Conservation (phyloP, 2,329 filamentous ascomycete genomes). For the Colletotrichum filicis region DNA sequence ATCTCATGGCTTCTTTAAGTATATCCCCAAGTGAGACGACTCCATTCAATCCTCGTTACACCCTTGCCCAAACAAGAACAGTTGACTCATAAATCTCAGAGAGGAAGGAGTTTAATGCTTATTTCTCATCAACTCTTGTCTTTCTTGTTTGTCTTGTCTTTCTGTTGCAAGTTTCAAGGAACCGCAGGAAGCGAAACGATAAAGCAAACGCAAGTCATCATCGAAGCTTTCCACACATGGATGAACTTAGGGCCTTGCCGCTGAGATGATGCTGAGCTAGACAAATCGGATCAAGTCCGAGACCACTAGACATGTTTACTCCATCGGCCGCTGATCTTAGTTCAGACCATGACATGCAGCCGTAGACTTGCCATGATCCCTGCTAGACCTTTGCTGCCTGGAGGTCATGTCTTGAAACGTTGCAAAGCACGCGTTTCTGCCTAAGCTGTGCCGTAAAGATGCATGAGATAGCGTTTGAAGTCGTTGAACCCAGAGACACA, state of each 20-base stretch:
- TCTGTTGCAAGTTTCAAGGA: neutral
- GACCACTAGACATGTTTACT: neutral
- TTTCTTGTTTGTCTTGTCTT: neutral
- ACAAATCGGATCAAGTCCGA: neutral
- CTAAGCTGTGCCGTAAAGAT: neutral
- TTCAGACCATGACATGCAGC: neutral
- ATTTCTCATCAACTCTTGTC: neutral
- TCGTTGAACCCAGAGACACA: fast-evolving
- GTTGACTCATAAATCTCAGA: neutral
- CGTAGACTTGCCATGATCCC: neutral
- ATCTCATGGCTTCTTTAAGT: neutral
- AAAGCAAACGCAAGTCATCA: neutral
- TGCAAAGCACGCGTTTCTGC: neutral
- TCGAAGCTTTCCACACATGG: neutral
- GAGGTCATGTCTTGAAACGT: neutral
- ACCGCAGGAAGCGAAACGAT: neutral
- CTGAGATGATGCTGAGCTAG: neutral
- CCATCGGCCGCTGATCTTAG: neutral
- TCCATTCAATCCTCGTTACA: neutral
- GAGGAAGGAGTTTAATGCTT: neutral
- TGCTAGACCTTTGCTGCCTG: neutral
- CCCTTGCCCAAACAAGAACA: too few species aligned
- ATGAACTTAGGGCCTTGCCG: neutral
- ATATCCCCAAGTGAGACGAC: neutral
- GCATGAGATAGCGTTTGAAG: neutral